These are phyloP conservation scores for Rickenella mellea DNA, from an alignment of 768 basidiomycete genomes.

Conservation along the genomic window DNA sequence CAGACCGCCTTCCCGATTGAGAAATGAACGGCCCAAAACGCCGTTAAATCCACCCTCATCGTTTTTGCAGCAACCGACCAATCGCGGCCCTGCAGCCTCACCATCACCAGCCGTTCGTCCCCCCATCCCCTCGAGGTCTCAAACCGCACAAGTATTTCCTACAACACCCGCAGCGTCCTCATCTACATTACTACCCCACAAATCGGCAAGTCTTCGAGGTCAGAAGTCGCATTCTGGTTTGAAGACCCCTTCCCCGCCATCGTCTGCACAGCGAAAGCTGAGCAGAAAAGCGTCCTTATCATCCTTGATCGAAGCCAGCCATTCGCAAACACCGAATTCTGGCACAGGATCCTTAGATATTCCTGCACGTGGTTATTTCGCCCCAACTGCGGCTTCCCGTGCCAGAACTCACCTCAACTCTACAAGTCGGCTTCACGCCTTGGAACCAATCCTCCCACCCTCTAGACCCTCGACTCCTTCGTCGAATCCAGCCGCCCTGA, in stretches of 20 bases:
- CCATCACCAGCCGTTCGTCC: constrained; percentile 60
- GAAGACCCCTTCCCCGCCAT: constrained; percentile 65
- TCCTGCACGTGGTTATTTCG: constrained; percentile 48
- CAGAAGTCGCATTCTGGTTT: constrained; percentile 81
- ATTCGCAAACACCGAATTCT: constrained; percentile 35
- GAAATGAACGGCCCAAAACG: constrained; percentile 60
- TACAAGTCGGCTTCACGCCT: constrained; percentile 44
- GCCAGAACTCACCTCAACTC: constrained; percentile 65
- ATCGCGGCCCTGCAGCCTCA: constrained; percentile 47
- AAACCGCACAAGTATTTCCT: constrained; percentile 51
- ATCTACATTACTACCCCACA: constrained; percentile 52
- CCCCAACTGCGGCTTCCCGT: constrained; percentile 73
- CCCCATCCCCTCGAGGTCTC: constrained; percentile 37
- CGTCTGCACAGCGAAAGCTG: constrained; percentile 46
- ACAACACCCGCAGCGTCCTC: constrained; percentile 27
- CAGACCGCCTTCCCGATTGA: constrained; percentile 57
- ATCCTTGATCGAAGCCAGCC: constrained; percentile 54
- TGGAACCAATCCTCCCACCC: constrained; percentile 65
- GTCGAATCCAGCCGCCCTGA: constrained; percentile 64
- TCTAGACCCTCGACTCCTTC: constrained; percentile 75
- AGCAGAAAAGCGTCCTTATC: constrained; percentile 74
- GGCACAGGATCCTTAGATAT: constrained; percentile 40
- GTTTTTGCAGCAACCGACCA: constrained; percentile 46
- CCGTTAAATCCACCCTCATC: constrained; percentile 60
- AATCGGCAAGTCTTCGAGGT: constrained; percentile 67